phyloP scores from a whole-genome alignment of 2,329 filamentous ascomycete species.

The Parasarocladium wereldwijsianum region DNA sequence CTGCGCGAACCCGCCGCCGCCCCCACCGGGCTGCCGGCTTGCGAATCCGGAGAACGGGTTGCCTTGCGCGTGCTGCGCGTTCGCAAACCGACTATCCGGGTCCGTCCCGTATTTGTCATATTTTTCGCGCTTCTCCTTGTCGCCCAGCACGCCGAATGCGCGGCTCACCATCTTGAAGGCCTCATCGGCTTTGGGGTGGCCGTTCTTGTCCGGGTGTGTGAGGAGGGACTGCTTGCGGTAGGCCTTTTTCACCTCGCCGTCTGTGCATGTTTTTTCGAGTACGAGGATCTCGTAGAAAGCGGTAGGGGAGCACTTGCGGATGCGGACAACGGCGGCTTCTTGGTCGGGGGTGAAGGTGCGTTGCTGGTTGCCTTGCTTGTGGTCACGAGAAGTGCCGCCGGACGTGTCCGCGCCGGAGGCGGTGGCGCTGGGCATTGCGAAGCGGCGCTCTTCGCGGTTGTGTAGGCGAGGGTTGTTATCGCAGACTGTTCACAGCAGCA shows the following conservation, averaged over 20 bases:
- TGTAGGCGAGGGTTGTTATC: too few relatives aligned
- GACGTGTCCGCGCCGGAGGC: slow-evolving; percentile 39
- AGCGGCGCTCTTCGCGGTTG: too few relatives aligned
- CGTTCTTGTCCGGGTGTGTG: slow-evolving; percentile 98
- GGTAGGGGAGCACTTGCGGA: slow-evolving; percentile 69
- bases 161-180: slow-evolving; percentile 96
- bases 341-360: slow-evolving; percentile 79
- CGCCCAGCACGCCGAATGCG: slow-evolving; percentile 68
- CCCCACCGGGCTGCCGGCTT: slow-evolving; percentile 29
- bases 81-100: slow-evolving; percentile 74
- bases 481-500: too few relatives aligned
- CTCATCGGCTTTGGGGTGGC: slow-evolving; percentile 86
- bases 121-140: slow-evolving; percentile 40
- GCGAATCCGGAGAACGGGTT: slow-evolving; percentile 53
- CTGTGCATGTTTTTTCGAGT: slow-evolving; percentile 54
- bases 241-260: slow-evolving; percentile 90
- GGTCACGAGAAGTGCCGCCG: slow-evolving; percentile 35
- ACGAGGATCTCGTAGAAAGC: slow-evolving; percentile 93
- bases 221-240: slow-evolving; percentile 88
- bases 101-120: slow-evolving; percentile 85
- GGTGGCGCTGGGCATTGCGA: slow-evolving; percentile 24
- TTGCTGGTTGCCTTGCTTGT: slow-evolving; percentile 63
- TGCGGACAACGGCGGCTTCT: slow-evolving; percentile 78
- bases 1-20: slow-evolving; percentile 55
- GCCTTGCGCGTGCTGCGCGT: slow-evolving; percentile 38